Evolutionary conservation across 768 basidiomycete genomes (phyloP), one percentile per base, ranked within the genome.

Genomic region (Suillus plorans): DNA sequence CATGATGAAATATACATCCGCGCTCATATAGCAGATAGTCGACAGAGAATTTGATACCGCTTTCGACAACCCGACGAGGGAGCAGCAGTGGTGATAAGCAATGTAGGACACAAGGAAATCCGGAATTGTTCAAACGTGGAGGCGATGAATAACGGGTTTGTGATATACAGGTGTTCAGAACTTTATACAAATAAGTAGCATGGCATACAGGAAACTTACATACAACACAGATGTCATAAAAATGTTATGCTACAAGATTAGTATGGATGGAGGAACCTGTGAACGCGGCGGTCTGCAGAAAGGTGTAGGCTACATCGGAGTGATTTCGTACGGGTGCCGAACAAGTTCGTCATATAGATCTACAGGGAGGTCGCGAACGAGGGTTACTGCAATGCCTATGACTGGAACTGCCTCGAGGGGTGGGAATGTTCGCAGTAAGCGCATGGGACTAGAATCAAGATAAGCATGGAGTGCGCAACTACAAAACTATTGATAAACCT

Each of bases 371-470:
- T 98, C 95, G 63, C 95, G 88, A 31, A 99, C 94, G 47, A 98
- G 87, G 0, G 94, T 95, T 18, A 98, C 94, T 1, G 95, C 94
- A 70, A 98, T 94, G 2, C 92, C 94, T 61, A 98, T 90, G 57
- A 98, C 90, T 41, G 90, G 88, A 18, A 89, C 76, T 1, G 95
- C 93, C 68, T 97, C 89, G 1, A 99, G 83, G 0, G 94, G 91
- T 5, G 97, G 97, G 74, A 99, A 97, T 0, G 91, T 97, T 25
- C 97, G 89, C 4, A 99, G 83, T 8, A 97, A 84, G 63, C 91
- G 89, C 95, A 98, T 98, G 2, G 97, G 97, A 65, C 95, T 97
- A 68, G 10, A 57, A 41, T 20, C 41, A 59, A 45, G 9, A 14
- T 36, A n/a, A 67, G 70, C 45, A 65, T 44, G 31, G 12, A 31